These are phyloP conservation scores for Sesbania bispinosa DNA, from an alignment of 306 rosid genomes.

Conservation along the genomic window DNA sequence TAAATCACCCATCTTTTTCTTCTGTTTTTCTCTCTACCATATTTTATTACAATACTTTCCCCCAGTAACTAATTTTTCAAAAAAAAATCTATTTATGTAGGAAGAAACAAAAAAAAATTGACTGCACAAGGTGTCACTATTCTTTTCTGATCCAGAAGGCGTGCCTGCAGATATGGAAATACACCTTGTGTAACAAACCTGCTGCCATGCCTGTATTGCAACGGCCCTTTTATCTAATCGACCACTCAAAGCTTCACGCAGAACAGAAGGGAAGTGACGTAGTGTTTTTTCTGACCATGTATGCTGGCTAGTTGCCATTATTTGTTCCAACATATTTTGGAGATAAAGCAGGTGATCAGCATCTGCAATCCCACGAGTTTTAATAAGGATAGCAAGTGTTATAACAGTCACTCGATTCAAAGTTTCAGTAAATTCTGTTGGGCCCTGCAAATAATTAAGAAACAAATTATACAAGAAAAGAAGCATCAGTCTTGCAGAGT, in stretches of 20 bases:
- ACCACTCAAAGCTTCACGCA: slow-evolving; percentile 73
- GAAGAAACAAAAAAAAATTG: slow-evolving; percentile 10
- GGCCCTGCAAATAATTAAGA: slow-evolving; percentile 64
- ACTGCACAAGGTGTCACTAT: background rate
- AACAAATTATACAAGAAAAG: background rate
- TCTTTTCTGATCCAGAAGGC: slow-evolving; percentile 4
- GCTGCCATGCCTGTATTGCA: slow-evolving; percentile 91
- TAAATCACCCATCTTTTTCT: too few species aligned
- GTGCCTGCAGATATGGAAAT: slow-evolving; percentile 22
- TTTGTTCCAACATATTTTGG: slow-evolving; percentile 87
- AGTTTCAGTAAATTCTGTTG: slow-evolving; percentile 94
- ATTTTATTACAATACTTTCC: background rate
- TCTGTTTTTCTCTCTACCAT: too few species aligned
- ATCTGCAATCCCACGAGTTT: slow-evolving; percentile 97
- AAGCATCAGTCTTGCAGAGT: slow-evolving; percentile 8
- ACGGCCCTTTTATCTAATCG: slow-evolving; percentile 73
- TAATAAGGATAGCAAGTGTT: slow-evolving; percentile 90
- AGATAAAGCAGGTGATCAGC: slow-evolving; percentile 90
- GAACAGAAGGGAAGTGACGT: slow-evolving; percentile 73
- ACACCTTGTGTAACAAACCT: slow-evolving; percentile 52
- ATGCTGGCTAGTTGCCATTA: slow-evolving; percentile 76
- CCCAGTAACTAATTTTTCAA: background rate
- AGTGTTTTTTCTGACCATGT: slow-evolving; percentile 96
- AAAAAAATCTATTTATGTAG: background rate
- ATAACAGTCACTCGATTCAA: slow-evolving; percentile 75